Evolutionary conservation across 768 basidiomycete genomes (phyloP).

Genomic region (Podaxis sp.): DNA sequence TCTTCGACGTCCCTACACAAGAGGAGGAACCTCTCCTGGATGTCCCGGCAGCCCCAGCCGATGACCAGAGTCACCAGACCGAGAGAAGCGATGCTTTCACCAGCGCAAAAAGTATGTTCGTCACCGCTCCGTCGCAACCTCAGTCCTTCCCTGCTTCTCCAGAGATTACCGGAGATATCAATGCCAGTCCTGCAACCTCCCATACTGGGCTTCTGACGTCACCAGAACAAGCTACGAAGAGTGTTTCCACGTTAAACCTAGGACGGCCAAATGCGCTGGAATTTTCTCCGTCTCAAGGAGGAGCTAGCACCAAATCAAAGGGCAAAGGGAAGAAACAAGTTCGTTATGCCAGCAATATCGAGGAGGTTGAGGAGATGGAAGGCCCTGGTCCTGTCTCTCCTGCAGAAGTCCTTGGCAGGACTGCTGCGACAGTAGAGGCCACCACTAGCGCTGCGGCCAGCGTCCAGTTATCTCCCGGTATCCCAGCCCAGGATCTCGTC

Average conservation of each 20-base stretch:
- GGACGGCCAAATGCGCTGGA: not conserved
- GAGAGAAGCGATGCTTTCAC: not conserved
- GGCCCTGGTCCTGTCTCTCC: constrained; percentile 49
- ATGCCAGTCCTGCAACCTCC: constrained; percentile 19
- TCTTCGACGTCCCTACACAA: not conserved
- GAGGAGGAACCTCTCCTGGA: constrained; percentile 6
- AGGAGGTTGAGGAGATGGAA: constrained; percentile 17
- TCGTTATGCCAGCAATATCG: constrained; percentile 31
- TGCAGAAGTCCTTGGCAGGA: constrained; percentile 63
- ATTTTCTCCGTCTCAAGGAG: not conserved
- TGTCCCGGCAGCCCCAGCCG: not conserved
- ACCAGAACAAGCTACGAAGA: not conserved
- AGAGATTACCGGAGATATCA: not conserved
- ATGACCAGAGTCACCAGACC: not conserved
- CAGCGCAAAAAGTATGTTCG: constrained; percentile 24
- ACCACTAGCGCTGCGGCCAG: constrained; percentile 71
- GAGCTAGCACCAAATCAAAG: constrained; percentile 2
- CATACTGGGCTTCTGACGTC: constrained; percentile 17
- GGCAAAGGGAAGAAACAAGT: constrained; percentile 34
- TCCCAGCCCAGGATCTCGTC: constrained; percentile 24
- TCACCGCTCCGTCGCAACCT: constrained; percentile 24
- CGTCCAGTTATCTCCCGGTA: constrained; percentile 22
- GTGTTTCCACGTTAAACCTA: constrained; percentile 10
- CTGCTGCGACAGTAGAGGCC: constrained; percentile 50
- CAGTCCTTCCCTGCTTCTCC: constrained; percentile 2